phyloP scores from a whole-genome alignment of 1,284 basidiomycete genomes.

The Malassezia pachydermatis region DNA sequence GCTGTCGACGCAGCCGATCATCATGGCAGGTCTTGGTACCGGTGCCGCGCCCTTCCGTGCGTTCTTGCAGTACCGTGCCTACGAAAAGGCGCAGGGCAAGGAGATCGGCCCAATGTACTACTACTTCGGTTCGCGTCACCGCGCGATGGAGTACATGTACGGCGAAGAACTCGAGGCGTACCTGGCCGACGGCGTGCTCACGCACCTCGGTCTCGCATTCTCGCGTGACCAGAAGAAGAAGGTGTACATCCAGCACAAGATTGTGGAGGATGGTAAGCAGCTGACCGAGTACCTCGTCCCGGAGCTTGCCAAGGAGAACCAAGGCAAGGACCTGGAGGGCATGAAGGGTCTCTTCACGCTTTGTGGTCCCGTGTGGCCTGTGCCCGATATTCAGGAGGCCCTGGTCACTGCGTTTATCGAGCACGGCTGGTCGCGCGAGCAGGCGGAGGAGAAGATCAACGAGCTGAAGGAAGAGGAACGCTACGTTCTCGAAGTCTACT shows the following conservation, averaged over 20 bases:
- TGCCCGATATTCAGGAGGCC: conserved; percentile 90
- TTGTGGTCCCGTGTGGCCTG: conserved; percentile 96
- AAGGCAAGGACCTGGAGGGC: conserved; percentile 47
- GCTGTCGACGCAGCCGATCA: conserved; percentile 73
- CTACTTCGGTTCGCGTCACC: conserved; percentile 95
- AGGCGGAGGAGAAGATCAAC: conserved; percentile 76
- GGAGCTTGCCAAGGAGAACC: conserved; percentile 41
- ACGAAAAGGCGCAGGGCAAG: conserved; percentile 64
- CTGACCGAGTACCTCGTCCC: conserved; percentile 55
- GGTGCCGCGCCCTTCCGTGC: conserved; percentile 97
- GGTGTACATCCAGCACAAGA: conserved; percentile 97
- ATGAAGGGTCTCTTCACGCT: conserved; percentile 68
- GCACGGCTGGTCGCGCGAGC: conserved; percentile 58
- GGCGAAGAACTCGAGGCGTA: conserved; percentile 67
- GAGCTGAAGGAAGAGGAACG: conserved; percentile 90
- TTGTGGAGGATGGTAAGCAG: conserved; percentile 72
- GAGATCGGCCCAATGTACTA: conserved; percentile 84
- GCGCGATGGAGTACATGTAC: conserved; percentile 88
- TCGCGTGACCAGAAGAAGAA: conserved; percentile 83
- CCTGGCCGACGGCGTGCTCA: conserved; percentile 70
- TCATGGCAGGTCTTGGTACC: conserved; percentile 96
- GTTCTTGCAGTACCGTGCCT: conserved; percentile 87
- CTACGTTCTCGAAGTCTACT: conserved; percentile 80
- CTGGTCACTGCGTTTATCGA: conserved; percentile 66
- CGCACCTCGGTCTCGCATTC: conserved; percentile 85